Base-by-base conservation (phyloP, 2,329 filamentous ascomycete species). In the Aotearoamyces nothofagi region DNA sequence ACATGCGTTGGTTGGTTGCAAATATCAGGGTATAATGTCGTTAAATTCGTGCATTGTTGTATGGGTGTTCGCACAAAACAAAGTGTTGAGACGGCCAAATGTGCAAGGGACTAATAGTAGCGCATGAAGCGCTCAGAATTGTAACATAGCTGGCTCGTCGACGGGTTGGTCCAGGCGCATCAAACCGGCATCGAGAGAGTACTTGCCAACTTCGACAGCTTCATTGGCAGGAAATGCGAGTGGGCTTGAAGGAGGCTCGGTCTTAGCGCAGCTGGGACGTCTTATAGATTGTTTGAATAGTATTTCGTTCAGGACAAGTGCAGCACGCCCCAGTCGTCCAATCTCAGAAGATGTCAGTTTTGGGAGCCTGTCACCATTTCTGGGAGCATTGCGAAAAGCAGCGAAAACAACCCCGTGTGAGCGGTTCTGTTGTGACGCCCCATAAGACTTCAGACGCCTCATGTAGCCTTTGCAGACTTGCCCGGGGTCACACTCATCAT, bases 191-290 rank as follows among this genome's bases (percentile, higher is more conserved):
- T 47, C 42, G 11, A 48, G 34, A 23, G 44, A 39, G 22, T 39
- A 44, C 16, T 45, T 44, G 33, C 61, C 64, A 1, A 66, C 64
- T 1, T 69, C 65, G 2, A 63, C 63, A 9, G 67, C 50, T 9
- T 39, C 37, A 26, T 36, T 34, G 14, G 37, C 33, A 15, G 27
- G 31, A 26, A 27, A 34, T 14, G 17, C n/a, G 5, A 12, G 23
- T 13, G 27, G 11, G 9, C 12, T 29, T 8, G 19, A 20, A 7
- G 27, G 12, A 14, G 35, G 26, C 16, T 33, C 29, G 1, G 27
- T 31, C 24, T 27, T 29, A 1, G 32, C 26, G 29, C 30, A n/a
- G 15, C 26, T 24, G 17, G 28, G 26, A 9, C 17, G 25, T 29
- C 26, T 12, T 15, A 20, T 24, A 15, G 24, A 10, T 8, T 22